phyloP scores from a whole-genome alignment of 306 rosid genomes.

The Ziziphus jujuba region DNA sequence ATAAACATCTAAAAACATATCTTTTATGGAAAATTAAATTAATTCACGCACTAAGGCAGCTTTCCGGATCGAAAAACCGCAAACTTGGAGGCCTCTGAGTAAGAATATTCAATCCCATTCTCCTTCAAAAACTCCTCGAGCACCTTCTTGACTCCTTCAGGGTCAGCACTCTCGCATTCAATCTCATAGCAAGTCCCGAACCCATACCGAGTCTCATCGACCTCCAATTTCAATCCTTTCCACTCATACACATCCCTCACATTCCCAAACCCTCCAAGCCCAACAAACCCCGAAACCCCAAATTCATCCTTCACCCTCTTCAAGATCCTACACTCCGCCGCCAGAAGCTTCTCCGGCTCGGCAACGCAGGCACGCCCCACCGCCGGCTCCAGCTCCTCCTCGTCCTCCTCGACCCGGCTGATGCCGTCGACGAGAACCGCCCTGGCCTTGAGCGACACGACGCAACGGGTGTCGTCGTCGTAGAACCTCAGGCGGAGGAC shows the following conservation, averaged over 20 bases:
- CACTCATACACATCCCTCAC: constrained; percentile 83
- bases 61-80: constrained; percentile 60
- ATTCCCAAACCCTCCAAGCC: constrained; percentile 77
- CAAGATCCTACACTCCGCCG: constrained; percentile 69
- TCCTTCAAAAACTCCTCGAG: constrained; percentile 75
- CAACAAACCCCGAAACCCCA: constrained; percentile 59
- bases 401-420: constrained; percentile 94
- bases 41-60: constrained; percentile 28
- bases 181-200: constrained; percentile 80
- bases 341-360: constrained; percentile 53
- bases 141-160: constrained; percentile 60
- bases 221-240: constrained; percentile 87
- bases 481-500: constrained; percentile 77
- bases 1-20: background rate
- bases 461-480: constrained; percentile 52
- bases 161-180: constrained; percentile 81
- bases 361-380: constrained; percentile 59
- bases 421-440: constrained; percentile 75
- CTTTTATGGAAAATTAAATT: background rate
- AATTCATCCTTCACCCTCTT: constrained; percentile 71
- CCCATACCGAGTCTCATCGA: constrained; percentile 72
- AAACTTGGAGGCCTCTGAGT: constrained; percentile 63
- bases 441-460: constrained; percentile 65
- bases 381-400: constrained; percentile 61
- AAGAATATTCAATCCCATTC: constrained; percentile 55